phyloP scores from a whole-genome alignment of 2,329 filamentous ascomycete species.

The Ceratocystis diversiconidia region DNA sequence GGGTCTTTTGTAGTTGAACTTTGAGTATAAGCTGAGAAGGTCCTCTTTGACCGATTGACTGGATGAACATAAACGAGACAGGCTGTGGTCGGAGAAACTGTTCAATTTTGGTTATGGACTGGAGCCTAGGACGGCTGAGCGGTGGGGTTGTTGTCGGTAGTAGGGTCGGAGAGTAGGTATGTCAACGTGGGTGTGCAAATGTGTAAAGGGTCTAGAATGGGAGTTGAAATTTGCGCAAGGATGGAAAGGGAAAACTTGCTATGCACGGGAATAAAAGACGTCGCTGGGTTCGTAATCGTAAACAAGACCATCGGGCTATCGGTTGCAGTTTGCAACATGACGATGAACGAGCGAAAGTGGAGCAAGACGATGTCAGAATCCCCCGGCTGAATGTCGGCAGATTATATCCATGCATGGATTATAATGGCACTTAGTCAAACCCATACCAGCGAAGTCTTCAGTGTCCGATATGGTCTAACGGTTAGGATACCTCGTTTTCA shows the following conservation, averaged over 20 bases:
- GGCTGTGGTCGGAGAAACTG: too few species aligned
- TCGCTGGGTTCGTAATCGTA: not conserved
- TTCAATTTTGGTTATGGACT: too few species aligned
- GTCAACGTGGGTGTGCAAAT: too few species aligned
- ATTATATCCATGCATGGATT: rapidly evolving
- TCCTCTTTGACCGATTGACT: too few species aligned
- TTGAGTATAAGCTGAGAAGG: not conserved
- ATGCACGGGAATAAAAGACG: not conserved
- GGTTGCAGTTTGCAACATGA: not conserved
- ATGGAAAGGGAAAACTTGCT: not conserved
- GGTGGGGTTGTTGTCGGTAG: too few species aligned
- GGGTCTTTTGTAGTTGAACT: not conserved
- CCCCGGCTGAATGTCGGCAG: not conserved
- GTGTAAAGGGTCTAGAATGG: too few species aligned
- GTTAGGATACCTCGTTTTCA: slow-evolving; percentile 19
- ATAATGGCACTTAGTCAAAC: too few species aligned
- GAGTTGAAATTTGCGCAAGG: too few species aligned
- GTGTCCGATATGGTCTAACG: slow-evolving; percentile 18
- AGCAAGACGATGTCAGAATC: not conserved
- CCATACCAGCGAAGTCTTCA: too few species aligned
- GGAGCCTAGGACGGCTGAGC: too few species aligned
- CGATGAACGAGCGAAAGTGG: not conserved
- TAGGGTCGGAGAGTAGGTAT: too few species aligned
- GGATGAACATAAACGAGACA: too few species aligned
- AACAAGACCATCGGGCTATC: not conserved